Conservation (phyloP, 257 asterid species). For the Solanum etuberosum region DNA sequence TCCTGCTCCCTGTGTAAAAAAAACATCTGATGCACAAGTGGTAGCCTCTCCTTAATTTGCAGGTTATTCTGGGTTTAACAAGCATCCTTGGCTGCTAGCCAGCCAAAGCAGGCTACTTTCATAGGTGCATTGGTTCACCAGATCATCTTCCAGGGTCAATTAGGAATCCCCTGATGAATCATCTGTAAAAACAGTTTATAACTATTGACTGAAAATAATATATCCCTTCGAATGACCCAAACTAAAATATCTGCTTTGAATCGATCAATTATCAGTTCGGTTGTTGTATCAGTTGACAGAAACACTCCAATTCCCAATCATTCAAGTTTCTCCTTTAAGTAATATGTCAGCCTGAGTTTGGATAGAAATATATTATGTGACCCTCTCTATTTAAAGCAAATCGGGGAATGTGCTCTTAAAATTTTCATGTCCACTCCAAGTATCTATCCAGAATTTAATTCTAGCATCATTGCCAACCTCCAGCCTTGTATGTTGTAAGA, state of each 20-base stretch:
- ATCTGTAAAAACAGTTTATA: background rate
- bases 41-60: background rate
- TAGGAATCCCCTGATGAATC: background rate
- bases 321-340: background rate
- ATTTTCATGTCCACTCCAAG: background rate
- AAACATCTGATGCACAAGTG: background rate
- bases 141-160: background rate
- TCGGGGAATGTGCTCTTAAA: background rate
- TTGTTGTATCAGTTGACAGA: background rate
- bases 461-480: background rate
- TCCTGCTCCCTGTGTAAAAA: background rate
- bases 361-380: background rate
- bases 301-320: background rate
- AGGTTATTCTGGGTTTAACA: background rate
- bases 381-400: background rate
- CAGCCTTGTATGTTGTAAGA: background rate
- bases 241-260: background rate
- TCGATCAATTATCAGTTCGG: background rate
- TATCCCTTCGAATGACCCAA: background rate
- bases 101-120: background rate
- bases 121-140: background rate
- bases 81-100: background rate
- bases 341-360: background rate
- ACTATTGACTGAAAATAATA: background rate
- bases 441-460: background rate